These are phyloP conservation scores for Carex myosuroides DNA, from an alignment of 176 grass and related monocot species.

Conservation along the genomic window DNA sequence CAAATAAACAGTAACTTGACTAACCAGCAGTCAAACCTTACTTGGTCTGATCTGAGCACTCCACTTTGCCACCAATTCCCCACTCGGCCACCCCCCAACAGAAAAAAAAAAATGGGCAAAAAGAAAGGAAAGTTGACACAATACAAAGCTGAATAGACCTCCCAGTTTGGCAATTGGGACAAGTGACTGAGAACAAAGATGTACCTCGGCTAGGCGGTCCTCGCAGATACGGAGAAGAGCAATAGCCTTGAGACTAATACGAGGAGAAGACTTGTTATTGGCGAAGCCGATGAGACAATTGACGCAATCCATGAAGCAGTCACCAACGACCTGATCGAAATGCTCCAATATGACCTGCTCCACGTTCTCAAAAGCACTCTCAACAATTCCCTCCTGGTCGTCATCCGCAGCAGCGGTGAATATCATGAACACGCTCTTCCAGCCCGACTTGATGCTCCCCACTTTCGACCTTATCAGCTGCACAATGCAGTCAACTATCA, in stretches of 20 bases:
- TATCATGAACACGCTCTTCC: slow-evolving; percentile 99
- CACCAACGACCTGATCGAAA: slow-evolving; percentile 96
- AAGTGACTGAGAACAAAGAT: background rate
- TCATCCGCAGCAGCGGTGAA: slow-evolving; percentile 95
- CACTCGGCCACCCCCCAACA: background rate
- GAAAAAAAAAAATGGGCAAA: slow-evolving; percentile 9
- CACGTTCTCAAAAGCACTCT: slow-evolving; percentile 98
- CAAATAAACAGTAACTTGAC: background rate
- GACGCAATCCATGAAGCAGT: slow-evolving; percentile 99
- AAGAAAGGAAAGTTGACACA: background rate
- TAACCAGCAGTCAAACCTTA: background rate
- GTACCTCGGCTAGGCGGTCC: slow-evolving; percentile 98
- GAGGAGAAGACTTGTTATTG: slow-evolving; percentile 88
- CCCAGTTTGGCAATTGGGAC: background rate
- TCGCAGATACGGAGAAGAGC: slow-evolving; percentile 98
- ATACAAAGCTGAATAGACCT: slow-evolving; percentile 6
- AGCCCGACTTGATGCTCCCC: slow-evolving; percentile 98
- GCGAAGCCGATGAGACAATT: slow-evolving; percentile 98
- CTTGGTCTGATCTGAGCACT: background rate
- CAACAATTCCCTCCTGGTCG: slow-evolving; percentile 83
- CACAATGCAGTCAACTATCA: slow-evolving; percentile 99
- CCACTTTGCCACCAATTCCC: background rate
- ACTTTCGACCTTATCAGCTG: slow-evolving; percentile 99
- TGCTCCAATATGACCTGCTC: slow-evolving; percentile 99
- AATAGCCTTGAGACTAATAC: slow-evolving; percentile 99